These are phyloP conservation scores for Sambucus nigra DNA, from an alignment of 129 eudicot genomes.

Conservation along the genomic window DNA sequence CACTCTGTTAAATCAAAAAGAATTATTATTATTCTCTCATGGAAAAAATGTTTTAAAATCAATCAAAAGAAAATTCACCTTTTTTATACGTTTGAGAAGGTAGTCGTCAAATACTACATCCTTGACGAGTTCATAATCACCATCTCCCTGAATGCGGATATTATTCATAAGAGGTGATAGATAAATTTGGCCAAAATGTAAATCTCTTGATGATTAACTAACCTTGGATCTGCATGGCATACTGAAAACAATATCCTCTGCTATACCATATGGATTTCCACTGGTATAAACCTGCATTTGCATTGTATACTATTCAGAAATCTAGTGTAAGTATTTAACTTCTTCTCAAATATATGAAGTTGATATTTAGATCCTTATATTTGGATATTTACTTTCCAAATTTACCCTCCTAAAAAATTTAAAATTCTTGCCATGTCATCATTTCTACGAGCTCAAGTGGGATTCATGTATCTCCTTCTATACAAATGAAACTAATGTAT, in stretches of 20 bases:
- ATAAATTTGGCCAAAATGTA: background rate
- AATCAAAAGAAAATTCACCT: slow-evolving; percentile 26
- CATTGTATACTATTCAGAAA: background rate
- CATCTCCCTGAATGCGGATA: slow-evolving; percentile 59
- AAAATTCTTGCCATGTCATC: no score
- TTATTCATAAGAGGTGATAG: background rate
- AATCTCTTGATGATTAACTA: slow-evolving; percentile 7
- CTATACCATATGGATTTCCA: slow-evolving; percentile 95
- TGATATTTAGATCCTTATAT: background rate
- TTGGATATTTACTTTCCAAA: no score
- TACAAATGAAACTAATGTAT: no score
- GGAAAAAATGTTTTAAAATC: background rate
- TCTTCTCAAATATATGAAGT: no score
- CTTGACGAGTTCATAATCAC: slow-evolving; percentile 91
- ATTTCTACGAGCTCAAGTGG: no score
- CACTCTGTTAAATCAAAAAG: slow-evolving; percentile 74
- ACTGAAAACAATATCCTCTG: slow-evolving; percentile 89
- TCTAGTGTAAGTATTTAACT: background rate
- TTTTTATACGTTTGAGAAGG: slow-evolving; percentile 63
- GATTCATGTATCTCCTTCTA: no score
- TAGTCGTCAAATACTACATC: slow-evolving; percentile 75
- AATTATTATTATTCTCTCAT: no score
- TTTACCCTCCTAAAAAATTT: no score
- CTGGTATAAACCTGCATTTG: slow-evolving; percentile 60
- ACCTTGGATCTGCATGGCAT: slow-evolving; percentile 98